Conservation (phyloP, 768 basidiomycete species). For the Trametes sanguinea region DNA sequence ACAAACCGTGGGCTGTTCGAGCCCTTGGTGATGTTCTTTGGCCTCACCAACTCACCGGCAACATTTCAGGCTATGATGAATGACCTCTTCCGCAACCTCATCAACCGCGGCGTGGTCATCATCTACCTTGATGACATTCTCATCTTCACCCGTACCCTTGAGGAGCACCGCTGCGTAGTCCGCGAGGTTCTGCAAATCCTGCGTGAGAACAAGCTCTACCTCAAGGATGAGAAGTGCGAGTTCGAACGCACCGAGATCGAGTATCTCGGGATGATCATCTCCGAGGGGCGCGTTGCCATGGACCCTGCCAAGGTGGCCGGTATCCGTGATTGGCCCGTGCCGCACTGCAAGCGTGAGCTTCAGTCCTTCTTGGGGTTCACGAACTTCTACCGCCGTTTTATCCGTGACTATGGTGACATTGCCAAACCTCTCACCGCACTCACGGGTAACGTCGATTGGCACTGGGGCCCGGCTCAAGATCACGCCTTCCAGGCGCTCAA, state of each 20-base stretch:
- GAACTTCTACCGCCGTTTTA: constrained; percentile 36
- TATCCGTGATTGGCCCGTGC: constrained; percentile 34
- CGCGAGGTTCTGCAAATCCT: constrained; percentile 27
- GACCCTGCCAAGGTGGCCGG: constrained; percentile 36
- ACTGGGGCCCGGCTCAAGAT: constrained; percentile 19
- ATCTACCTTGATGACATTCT: constrained; percentile 49
- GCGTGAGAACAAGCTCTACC: constrained; percentile 33
- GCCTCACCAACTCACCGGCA: constrained; percentile 38
- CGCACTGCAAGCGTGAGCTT: constrained; percentile 24
- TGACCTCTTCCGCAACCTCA: constrained; percentile 34
- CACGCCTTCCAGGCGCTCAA: constrained; percentile 29
- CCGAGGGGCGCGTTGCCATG: constrained; percentile 27
- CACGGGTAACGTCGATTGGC: constrained; percentile 19
- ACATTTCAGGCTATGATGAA: constrained; percentile 40
- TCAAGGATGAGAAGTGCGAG: constrained; percentile 39
- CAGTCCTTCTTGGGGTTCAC: constrained; percentile 33
- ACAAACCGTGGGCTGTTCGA: constrained; percentile 42
- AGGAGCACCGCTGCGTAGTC: not conserved
- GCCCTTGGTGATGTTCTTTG: constrained; percentile 43
- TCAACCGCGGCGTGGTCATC: constrained; percentile 37
- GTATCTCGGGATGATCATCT: constrained; percentile 35
- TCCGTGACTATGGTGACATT: constrained; percentile 28
- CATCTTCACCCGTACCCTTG: constrained; percentile 10
- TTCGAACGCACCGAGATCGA: constrained; percentile 31
- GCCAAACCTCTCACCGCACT: constrained; percentile 22